Evolutionary conservation across 495 filamentous ascomycete species (phyloP).

Genomic region (Penicillium silybi): DNA sequence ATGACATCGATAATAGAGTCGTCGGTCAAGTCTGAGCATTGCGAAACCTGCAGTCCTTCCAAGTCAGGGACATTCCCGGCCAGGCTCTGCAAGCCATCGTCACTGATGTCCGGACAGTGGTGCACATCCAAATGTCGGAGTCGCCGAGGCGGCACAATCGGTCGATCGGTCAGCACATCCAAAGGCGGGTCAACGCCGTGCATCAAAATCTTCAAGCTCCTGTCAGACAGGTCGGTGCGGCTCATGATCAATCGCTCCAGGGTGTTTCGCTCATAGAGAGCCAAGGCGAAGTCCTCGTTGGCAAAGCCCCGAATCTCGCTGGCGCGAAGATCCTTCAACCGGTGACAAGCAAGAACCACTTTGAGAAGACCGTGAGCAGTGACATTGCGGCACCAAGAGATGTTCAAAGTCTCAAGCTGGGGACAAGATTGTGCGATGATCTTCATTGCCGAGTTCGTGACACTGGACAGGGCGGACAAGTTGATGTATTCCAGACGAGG

Average conservation of each 20-base stretch:
- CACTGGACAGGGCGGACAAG: constrained; percentile 70
- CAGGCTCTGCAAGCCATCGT: constrained; percentile 61
- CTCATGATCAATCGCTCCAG: constrained; percentile 77
- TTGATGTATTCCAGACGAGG: constrained; percentile 75
- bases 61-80: constrained; percentile 73
- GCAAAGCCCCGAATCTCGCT: constrained; percentile 80
- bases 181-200: constrained; percentile 69
- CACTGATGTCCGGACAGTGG: constrained; percentile 69
- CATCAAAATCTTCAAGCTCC: constrained; percentile 64
- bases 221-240: constrained; percentile 72
- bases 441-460: constrained; percentile 81
- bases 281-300: constrained; percentile 60
- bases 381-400: constrained; percentile 87
- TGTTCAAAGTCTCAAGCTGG: constrained; percentile 73
- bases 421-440: constrained; percentile 83
- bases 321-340: constrained; percentile 74
- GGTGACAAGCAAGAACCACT: constrained; percentile 67
- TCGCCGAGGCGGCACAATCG: constrained; percentile 71
- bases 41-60: constrained; percentile 75
- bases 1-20: constrained; percentile 67
- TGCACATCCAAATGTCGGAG: constrained; percentile 84
- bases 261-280: constrained; percentile 74
- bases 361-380: constrained; percentile 75
- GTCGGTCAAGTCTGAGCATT: constrained; percentile 69
- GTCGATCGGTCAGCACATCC: constrained; percentile 70